Percentiles rank a stretch among this genome's conserved stretches.
phyloP scores from a whole-genome alignment of 176 grass and related monocot genomes.

The Aegilops longissima region DNA sequence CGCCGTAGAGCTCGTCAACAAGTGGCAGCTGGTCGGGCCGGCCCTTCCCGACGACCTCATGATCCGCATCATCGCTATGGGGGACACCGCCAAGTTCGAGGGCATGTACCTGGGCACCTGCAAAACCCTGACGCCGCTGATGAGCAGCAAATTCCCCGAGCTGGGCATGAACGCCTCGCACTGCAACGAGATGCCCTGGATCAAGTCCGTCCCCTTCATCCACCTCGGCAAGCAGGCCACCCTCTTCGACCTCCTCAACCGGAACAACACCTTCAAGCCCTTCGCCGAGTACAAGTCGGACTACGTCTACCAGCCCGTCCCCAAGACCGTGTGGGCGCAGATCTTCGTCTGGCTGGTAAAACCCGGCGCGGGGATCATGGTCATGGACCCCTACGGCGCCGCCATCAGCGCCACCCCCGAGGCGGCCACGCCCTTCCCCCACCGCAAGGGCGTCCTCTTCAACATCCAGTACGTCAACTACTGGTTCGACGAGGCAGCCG shows the following conservation, averaged over 20 bases:
- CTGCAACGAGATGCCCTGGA: slow-evolving; percentile 43
- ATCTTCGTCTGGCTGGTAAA: slow-evolving; percentile 19
- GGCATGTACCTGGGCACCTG: slow-evolving; percentile 29
- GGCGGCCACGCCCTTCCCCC: slow-evolving; percentile 10
- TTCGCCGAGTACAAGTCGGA: slow-evolving; percentile 36
- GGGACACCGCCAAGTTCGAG: not conserved
- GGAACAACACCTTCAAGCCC: not conserved
- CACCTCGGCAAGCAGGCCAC: not conserved
- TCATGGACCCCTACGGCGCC: not conserved
- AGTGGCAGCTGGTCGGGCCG: slow-evolving; percentile 41
- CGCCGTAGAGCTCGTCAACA: slow-evolving; percentile 30
- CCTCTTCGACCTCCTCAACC: not conserved
- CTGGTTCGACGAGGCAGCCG: not conserved
- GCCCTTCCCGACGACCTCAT: slow-evolving; percentile 24
- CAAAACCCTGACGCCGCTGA: not conserved
- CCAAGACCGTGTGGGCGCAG: not conserved
- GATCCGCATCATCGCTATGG: not conserved
- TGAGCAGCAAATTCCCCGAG: slow-evolving; percentile 15
- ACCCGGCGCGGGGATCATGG: slow-evolving; percentile 20
- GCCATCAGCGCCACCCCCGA: too few species aligned
- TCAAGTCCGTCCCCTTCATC: slow-evolving; percentile 26
- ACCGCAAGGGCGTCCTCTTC: slow-evolving; percentile 28
- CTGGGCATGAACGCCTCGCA: not conserved
- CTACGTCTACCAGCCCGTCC: slow-evolving; percentile 16
- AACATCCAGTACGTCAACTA: slow-evolving; percentile 33